These are phyloP conservation scores for Fusarium secorum DNA, from an alignment of 2,329 filamentous ascomycete genomes.

Conservation along the genomic window DNA sequence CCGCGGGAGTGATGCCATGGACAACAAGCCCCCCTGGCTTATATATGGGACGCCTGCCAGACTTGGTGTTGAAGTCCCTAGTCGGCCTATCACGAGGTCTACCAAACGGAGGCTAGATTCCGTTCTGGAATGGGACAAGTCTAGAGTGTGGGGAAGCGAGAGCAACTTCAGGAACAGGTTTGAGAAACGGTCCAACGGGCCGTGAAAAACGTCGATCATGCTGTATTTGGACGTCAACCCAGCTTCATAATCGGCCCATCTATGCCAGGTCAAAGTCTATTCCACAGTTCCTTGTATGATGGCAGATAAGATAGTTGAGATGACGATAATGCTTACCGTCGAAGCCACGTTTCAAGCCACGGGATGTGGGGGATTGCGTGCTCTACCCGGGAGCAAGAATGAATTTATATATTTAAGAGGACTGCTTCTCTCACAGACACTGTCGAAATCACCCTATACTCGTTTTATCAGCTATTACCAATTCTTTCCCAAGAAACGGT, in stretches of 20 bases:
- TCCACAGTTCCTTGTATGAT: not conserved
- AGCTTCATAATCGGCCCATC: not conserved
- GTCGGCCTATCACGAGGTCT: not conserved
- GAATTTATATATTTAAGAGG: not conserved
- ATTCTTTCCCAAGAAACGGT: not conserved
- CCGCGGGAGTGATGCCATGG: not conserved
- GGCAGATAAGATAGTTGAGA: not conserved
- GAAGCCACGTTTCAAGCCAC: not conserved
- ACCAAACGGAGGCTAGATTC: slow-evolving; percentile 5
- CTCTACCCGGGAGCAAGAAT: not conserved
- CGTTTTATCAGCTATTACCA: not conserved
- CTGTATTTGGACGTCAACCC: not conserved
- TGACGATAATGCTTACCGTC: not conserved
- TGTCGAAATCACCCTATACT: not conserved
- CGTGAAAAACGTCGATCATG: not conserved
- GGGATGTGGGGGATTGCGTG: not conserved
- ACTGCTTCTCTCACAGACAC: not conserved
- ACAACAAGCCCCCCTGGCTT: not conserved
- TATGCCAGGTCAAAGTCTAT: not conserved
- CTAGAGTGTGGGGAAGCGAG: not conserved
- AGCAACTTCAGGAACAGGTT: not conserved
- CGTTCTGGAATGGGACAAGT: slow-evolving; percentile 13
- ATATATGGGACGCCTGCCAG: not conserved
- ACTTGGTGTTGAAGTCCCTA: not conserved
- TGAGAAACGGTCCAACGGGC: slow-evolving; percentile 7